These are phyloP conservation scores for Heteromeles arbutifolia DNA, from an alignment of 306 rosid genomes.

Conservation along the genomic window DNA sequence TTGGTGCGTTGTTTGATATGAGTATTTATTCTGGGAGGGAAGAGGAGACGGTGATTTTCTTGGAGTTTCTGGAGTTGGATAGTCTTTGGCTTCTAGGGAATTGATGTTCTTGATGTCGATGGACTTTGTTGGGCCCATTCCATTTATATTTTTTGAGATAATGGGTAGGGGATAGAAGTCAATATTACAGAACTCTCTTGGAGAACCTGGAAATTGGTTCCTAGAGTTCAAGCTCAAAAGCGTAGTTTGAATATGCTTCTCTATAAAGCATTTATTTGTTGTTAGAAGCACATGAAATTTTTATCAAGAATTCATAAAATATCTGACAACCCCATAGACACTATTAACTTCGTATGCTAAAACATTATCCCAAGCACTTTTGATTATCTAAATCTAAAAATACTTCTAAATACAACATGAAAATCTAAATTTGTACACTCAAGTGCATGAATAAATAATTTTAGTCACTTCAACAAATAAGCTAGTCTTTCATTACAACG, in stretches of 20 bases:
- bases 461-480: not conserved
- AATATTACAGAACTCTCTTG: conserved; percentile 24
- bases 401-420: too few species aligned
- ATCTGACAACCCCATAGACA: not conserved
- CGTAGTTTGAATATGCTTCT: too few species aligned
- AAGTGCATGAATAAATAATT: not conserved
- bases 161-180: not conserved
- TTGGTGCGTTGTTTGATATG: not conserved
- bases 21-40: conserved; percentile 6
- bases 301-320: too few species aligned
- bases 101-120: not conserved
- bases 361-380: not conserved
- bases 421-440: not conserved
- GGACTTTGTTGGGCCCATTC: not conserved
- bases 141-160: not conserved
- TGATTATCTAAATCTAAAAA: too few species aligned
- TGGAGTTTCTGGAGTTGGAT: conserved; percentile 28
- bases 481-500: not conserved
- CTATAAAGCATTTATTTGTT: too few species aligned
- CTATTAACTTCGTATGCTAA: not conserved
- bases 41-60: conserved; percentile 8
- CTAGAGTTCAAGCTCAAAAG: not conserved
- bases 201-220: not conserved
- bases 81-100: not conserved
- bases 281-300: not conserved